These are phyloP conservation scores for Sporisorium graminicola DNA, from an alignment of 1,284 basidiomycete genomes.

Conservation along the genomic window DNA sequence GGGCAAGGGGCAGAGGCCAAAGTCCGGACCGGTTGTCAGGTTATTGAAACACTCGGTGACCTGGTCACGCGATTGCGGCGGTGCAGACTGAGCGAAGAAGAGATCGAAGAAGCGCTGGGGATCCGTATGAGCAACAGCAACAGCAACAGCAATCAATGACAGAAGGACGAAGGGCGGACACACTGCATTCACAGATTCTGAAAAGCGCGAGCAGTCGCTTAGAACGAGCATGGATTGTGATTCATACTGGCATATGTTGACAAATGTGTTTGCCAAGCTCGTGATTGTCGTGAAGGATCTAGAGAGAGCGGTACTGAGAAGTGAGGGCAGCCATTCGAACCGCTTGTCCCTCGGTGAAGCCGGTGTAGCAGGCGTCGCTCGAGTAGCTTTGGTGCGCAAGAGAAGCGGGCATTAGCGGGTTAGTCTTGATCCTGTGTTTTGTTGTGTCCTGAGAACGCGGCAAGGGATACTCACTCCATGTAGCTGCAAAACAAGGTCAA, in stretches of 20 bases:
- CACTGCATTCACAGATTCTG: not conserved
- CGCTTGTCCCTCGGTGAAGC: slow-evolving; percentile 53
- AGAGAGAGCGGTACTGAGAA: slow-evolving; percentile 30
- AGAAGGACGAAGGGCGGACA: no score
- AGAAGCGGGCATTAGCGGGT: no score
- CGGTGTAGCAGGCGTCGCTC: slow-evolving; percentile 47
- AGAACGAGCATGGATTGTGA: not conserved
- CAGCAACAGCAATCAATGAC: not conserved
- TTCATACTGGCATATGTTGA: not conserved
- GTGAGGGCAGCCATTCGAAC: slow-evolving; percentile 49
- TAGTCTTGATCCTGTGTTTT: not conserved
- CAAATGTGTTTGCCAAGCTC: not conserved
- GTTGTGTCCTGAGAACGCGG: no score
- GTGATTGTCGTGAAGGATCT: not conserved
- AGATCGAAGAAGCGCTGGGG: slow-evolving; percentile 29
- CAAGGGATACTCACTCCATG: slow-evolving; percentile 47
- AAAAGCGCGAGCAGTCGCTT: no score
- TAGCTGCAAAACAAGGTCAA: slow-evolving; percentile 20
- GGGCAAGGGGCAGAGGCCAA: slow-evolving; percentile 6
- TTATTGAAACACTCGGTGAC: slow-evolving; percentile 43
- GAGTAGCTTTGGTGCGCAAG: slow-evolving; percentile 33
- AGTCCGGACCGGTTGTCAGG: slow-evolving; percentile 43
- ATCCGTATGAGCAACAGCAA: slow-evolving; percentile 12
- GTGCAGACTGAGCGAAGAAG: slow-evolving; percentile 24
- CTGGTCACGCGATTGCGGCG: slow-evolving; percentile 27